Evolutionary conservation across 2,329 filamentous ascomycete species (phyloP).

Genomic region (Capronia coronata): DNA sequence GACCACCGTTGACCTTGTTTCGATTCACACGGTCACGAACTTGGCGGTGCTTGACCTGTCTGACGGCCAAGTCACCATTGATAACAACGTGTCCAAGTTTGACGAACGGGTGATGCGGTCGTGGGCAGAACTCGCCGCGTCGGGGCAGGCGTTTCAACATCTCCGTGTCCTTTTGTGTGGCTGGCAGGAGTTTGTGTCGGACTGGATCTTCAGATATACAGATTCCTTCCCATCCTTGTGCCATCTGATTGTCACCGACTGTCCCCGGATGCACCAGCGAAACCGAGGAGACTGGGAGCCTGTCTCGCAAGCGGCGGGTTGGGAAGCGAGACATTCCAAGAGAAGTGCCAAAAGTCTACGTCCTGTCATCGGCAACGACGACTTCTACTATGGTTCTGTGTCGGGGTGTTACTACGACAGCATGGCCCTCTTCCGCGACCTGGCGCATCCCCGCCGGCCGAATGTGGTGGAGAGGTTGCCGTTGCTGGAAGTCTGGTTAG

Average conservation of each 20-base stretch:
- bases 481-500: constrained; percentile 26
- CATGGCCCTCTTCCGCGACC: constrained; percentile 10
- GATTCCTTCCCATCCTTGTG: constrained; percentile 34
- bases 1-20: constrained; percentile 34
- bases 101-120: constrained; percentile 38
- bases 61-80: constrained; percentile 14
- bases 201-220: constrained; percentile 33
- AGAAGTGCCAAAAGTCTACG: constrained; percentile 28
- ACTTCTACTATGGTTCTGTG: constrained; percentile 19
- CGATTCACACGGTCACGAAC: constrained; percentile 36
- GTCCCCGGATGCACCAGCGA: constrained; percentile 29
- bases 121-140: constrained; percentile 37
- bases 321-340: constrained; percentile 29
- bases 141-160: constrained; percentile 34
- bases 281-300: constrained; percentile 25
- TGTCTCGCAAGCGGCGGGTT: constrained; percentile 29
- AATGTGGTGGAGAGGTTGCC: constrained; percentile 14
- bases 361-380: constrained; percentile 32
- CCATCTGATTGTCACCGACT: constrained; percentile 34
- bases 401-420: constrained; percentile 26
- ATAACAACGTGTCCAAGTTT: constrained; percentile 27
- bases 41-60: constrained; percentile 36
- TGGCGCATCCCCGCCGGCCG: constrained; percentile 9
- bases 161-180: constrained; percentile 36
- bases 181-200: constrained; percentile 32